These are phyloP conservation scores for Lepidium didymum DNA, from an alignment of 345 rosid genomes.

Conservation along the genomic window DNA sequence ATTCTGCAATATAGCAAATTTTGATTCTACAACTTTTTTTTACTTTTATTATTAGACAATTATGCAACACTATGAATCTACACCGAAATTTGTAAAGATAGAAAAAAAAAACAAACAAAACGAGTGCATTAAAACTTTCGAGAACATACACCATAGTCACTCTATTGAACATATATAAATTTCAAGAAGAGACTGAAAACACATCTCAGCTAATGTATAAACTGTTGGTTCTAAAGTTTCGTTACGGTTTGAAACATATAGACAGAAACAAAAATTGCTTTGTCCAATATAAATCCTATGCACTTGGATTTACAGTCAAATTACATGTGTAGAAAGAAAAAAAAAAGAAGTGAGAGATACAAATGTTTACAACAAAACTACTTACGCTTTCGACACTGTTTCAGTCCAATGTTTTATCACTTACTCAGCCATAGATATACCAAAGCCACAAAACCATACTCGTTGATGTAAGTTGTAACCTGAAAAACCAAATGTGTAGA, in stretches of 20 bases:
- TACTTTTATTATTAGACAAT: too few species aligned
- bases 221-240: background rate
- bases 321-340: background rate
- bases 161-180: background rate
- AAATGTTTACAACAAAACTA: slow-evolving; percentile 2
- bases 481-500: background rate
- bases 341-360: background rate
- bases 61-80: too few species aligned
- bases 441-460: background rate
- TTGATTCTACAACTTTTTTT: too few species aligned
- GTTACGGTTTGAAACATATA: background rate
- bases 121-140: too few species aligned
- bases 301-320: slow-evolving; percentile 18
- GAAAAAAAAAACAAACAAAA: too few species aligned
- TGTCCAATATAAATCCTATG: background rate
- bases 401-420: background rate
- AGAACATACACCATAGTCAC: background rate
- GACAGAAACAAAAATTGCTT: background rate
- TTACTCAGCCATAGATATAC: background rate
- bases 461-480: background rate
- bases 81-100: too few species aligned
- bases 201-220: background rate
- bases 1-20: too few species aligned
- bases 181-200: background rate
- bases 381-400: background rate